Evolutionary conservation across 306 rosid genomes (phyloP), one percentile per base, ranked within the genome.

Genomic region (Dalbergia cultrata): DNA sequence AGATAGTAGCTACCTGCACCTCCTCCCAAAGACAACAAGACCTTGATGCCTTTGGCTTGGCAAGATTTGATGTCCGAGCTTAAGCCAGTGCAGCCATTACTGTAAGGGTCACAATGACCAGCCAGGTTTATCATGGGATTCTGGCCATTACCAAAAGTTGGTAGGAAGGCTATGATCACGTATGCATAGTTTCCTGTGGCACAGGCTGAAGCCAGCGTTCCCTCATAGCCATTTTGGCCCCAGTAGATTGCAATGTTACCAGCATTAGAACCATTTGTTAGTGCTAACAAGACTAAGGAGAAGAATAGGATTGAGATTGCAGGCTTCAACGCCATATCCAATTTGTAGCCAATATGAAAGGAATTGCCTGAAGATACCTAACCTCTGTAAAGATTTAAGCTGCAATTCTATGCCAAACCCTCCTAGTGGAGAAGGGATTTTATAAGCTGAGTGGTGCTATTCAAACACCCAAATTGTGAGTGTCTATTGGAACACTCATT

Each of bases 1-100:
- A 84, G 74, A 22, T 59, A 68, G 82, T 84, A 82, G 76, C 81
- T 80, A 13, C 88, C 86, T 9, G 70, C 76, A 4, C 78, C 76
- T 67, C 90, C 90, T 67, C 90, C 88, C 3, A 89, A 8, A 7
- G 90, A 86, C 0, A 89, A 68, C 69, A 86, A 69, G 4, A 89
- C 90, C 39, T 84, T 77, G 44, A 86, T 74, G 14, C 90, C 90
- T 77, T 69, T 77, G 13, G 68, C 85, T 80, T 87, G 90, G 62
- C 92, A 89, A 8, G 83, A 72, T 67, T 71, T 53, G 1, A 89
- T 82, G 26, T 68, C 89, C 6, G 73, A 39, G 67, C 82, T 72
- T 3, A 79, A 7, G 9, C 39, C 34, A 9, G 66, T 70, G 82
- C 91, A 89, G 1, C 85, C 89, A 73, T 80, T 33, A 14, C 34